phyloP scores from a whole-genome alignment of 1,284 basidiomycete species.

The Ganoderma sinense region DNA sequence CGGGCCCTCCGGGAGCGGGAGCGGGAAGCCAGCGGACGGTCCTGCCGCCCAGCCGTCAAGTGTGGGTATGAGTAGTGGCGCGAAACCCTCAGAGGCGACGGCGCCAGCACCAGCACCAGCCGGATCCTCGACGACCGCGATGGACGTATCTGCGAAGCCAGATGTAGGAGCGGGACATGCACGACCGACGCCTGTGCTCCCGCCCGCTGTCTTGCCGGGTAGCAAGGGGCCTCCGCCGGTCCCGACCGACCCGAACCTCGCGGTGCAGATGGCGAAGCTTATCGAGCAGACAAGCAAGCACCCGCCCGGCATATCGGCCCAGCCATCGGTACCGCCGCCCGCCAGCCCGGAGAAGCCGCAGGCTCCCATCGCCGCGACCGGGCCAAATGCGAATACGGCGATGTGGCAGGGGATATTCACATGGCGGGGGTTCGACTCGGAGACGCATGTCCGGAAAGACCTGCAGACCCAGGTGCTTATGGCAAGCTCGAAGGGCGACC shows the following conservation, averaged over 20 bases:
- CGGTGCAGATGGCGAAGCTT: slow-evolving; percentile 60
- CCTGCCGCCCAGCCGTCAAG: neutral
- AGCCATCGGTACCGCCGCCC: neutral
- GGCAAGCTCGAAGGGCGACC: slow-evolving; percentile 8
- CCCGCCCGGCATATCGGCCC: slow-evolving; percentile 2
- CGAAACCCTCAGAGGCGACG: neutral
- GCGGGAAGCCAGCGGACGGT: neutral
- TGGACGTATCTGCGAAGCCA: neutral
- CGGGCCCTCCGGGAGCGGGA: neutral
- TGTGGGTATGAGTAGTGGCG: neutral
- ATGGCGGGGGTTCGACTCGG: slow-evolving; percentile 53
- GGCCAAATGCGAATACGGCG: neutral
- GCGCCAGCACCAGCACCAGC: too few species aligned
- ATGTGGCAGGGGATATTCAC: slow-evolving; percentile 62
- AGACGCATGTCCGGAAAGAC: slow-evolving; percentile 50
- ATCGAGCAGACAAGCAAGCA: slow-evolving; percentile 51
- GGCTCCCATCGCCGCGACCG: neutral
- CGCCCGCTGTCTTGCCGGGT: neutral
- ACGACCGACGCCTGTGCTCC: neutral
- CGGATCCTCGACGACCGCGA: neutral
- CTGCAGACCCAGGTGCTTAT: slow-evolving; percentile 45
- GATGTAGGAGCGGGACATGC: neutral
- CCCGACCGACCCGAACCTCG: slow-evolving; percentile 32
- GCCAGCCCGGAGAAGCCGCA: slow-evolving; percentile 7
- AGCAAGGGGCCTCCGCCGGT: neutral